phyloP scores from a whole-genome alignment of 2,329 filamentous ascomycete species.

The Cercospora nicotianae region DNA sequence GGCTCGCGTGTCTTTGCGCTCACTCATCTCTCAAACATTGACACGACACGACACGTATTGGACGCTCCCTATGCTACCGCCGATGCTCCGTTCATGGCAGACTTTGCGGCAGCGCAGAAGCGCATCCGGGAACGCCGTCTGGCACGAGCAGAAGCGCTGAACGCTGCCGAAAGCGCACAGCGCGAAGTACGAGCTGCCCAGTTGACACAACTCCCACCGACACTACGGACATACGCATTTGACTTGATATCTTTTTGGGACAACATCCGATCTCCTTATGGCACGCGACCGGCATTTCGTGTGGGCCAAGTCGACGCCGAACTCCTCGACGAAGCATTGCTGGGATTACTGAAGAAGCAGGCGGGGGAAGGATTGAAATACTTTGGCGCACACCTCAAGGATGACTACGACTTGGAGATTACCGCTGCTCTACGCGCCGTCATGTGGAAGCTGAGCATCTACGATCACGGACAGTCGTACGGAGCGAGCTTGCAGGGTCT shows the following conservation, averaged over 20 bases:
- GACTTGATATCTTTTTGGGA: slow-evolving; percentile 58
- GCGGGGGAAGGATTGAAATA: slow-evolving; percentile 87
- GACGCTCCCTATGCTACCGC: not conserved
- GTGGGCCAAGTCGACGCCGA: slow-evolving; percentile 97
- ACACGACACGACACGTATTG: not conserved
- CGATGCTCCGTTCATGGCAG: slow-evolving; percentile 43
- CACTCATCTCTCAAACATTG: slow-evolving; percentile 4
- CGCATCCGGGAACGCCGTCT: slow-evolving; percentile 79
- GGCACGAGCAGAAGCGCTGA: slow-evolving; percentile 59
- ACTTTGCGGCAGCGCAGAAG: slow-evolving; percentile 86
- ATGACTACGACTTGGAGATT: slow-evolving; percentile 88
- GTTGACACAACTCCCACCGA: slow-evolving; percentile 50
- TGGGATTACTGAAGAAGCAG: slow-evolving; percentile 81
- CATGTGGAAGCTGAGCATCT: slow-evolving; percentile 92
- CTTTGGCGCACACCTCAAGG: slow-evolving; percentile 73
- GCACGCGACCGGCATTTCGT: slow-evolving; percentile 80
- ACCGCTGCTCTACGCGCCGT: slow-evolving; percentile 71
- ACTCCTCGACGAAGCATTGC: slow-evolving; percentile 86
- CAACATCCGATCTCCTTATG: slow-evolving; percentile 68
- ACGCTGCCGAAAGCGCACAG: slow-evolving; percentile 54
- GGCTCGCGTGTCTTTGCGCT: not conserved
- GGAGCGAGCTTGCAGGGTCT: slow-evolving; percentile 91
- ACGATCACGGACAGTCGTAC: slow-evolving; percentile 95
- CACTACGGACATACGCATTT: slow-evolving; percentile 50
- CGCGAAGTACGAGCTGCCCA: slow-evolving; percentile 42